Base-by-base conservation (phyloP, 2,329 filamentous ascomycete genomes). In the Thelonectria olida region DNA sequence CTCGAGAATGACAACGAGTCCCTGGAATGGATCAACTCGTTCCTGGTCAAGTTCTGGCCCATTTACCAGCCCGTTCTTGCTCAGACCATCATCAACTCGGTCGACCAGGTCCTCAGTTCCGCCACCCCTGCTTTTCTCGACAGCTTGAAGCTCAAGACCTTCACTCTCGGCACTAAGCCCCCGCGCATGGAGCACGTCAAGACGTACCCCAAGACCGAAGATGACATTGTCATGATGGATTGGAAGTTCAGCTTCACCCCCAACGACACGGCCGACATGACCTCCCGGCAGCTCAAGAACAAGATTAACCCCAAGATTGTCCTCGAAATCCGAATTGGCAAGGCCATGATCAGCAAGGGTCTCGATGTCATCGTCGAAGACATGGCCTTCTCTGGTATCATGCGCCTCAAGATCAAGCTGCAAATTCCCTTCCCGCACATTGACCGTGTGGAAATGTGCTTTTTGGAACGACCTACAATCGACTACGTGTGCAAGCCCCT, bases 221-320 rank as follows among this genome's bases (percentile, higher is more conserved):
- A 97, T 65, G 96, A 99, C 74, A 90, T 94, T 60, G 93, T 99
- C 41, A 87, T 98, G 73, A 99, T 99, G 96, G 96, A 99, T 76
- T 99, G 96, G 96, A 97, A 97, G 73, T 99, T 99, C 79, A 98
- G 95, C 84, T 99, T 99, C 81, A 98, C 92, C 0, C 96, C 96
- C 31, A 98, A 96, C 68, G 96, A 99, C 77, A 92, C 88, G 3
- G 89, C 92, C 67, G 96, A 99, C 77, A 88, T 99, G 85, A 99
- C 96, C 2, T 84, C 90, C 2, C 88, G 91, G 62, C 96, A 99
- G 77, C 80, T 97, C 73, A 95, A 92, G 82, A 93, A 94, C 83
- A 97, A 97, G 83, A 87, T 98, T 78, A 98, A 99, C 74, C 96
- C 96, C 56, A 99, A 98, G 80, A 85, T 99, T 58, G 92, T 98